Evolutionary conservation across 768 basidiomycete species (phyloP).

Genomic region (Mycena capillaripes): DNA sequence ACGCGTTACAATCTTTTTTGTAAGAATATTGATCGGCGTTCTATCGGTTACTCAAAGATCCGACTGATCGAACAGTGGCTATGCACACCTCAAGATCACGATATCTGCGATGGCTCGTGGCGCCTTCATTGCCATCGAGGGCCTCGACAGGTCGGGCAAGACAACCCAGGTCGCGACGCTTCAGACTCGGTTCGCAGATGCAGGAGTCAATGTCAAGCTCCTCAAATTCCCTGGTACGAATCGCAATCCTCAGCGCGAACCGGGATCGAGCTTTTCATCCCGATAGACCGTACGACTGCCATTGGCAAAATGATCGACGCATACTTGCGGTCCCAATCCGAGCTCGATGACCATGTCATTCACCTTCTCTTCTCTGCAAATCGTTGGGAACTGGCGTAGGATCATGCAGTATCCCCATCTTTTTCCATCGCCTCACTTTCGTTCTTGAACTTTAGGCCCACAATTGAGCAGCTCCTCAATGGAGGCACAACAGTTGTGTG

Average conservation of each 20-base stretch:
- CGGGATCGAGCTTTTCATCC: too few relatives aligned
- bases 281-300: slow-evolving; percentile 87
- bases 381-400: slow-evolving; percentile 94
- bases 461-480: slow-evolving; percentile 70
- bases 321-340: slow-evolving; percentile 86
- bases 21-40: too few relatives aligned
- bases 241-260: background rate
- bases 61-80: too few relatives aligned
- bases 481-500: slow-evolving; percentile 84
- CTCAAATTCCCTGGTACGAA: slow-evolving; percentile 90
- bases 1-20: too few relatives aligned
- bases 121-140: slow-evolving; percentile 93
- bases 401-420: slow-evolving; percentile 26
- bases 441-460: slow-evolving; percentile 55
- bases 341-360: slow-evolving; percentile 92
- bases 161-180: slow-evolving; percentile 86
- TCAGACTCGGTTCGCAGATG: slow-evolving; percentile 63
- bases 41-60: too few relatives aligned
- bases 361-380: slow-evolving; percentile 98
- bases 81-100: too few relatives aligned
- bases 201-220: slow-evolving; percentile 63
- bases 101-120: slow-evolving; percentile 56
- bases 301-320: slow-evolving; percentile 95
- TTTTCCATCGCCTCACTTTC: background rate
- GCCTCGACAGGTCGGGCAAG: slow-evolving; percentile 96